A percentile compares a stretch with the other conserved stretches of the same genome.
phyloP scores from a whole-genome alignment of 768 basidiomycete genomes.

The Scleroderma bovista region DNA sequence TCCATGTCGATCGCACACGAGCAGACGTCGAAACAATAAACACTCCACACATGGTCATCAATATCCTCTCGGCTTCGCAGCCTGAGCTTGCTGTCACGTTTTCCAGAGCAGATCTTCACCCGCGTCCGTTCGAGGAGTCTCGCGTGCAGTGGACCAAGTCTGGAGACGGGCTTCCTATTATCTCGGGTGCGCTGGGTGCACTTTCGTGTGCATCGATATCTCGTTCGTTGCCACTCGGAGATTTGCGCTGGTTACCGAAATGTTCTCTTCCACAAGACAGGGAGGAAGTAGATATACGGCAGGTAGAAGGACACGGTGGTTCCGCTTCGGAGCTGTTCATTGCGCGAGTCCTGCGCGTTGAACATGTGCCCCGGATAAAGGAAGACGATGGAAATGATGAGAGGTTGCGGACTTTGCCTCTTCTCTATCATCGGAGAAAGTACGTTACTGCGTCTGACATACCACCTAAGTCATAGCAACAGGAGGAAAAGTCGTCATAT shows the following conservation, averaged over 20 bases:
- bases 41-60: constrained; percentile 63
- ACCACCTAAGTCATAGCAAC: constrained; percentile 6
- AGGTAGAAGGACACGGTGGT: constrained; percentile 26
- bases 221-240: constrained; percentile 55
- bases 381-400: constrained; percentile 14
- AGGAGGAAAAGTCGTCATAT: background rate
- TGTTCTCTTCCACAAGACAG: constrained; percentile 9
- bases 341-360: constrained; percentile 66
- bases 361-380: constrained; percentile 29
- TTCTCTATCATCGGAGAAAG: constrained; percentile 57
- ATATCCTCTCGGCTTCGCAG: constrained; percentile 71
- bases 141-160: constrained; percentile 36
- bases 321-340: constrained; percentile 71
- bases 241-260: constrained; percentile 36
- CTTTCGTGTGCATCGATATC: constrained; percentile 66
- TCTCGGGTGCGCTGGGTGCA: constrained; percentile 60
- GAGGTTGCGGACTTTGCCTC: constrained; percentile 38
- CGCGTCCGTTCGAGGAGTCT: constrained; percentile 47
- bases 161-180: constrained; percentile 52
- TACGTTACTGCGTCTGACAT: constrained; percentile 48
- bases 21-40: constrained; percentile 8
- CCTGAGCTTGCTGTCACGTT: constrained; percentile 59
- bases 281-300: constrained; percentile 2
- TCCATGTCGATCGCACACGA: constrained; percentile 10
- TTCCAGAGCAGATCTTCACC: constrained; percentile 65